Percentiles rank a stretch among this genome's conserved stretches.
Conservation (phyloP, 1,284 basidiomycete species). For the Microbotryum saponariae region DNA sequence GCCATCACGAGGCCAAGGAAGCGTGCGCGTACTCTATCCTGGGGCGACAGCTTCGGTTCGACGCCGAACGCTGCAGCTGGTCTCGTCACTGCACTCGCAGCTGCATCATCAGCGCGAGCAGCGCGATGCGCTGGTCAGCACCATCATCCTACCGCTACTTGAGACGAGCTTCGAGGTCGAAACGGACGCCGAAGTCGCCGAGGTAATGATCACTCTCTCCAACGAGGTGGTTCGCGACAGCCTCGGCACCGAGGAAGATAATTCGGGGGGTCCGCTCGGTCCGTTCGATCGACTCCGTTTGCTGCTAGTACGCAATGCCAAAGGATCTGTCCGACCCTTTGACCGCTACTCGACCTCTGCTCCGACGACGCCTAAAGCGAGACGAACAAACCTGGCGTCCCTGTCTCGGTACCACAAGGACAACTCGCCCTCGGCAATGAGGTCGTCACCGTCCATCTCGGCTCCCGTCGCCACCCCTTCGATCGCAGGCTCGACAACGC, state of each 20-base stretch:
- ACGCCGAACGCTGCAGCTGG: constrained; percentile 40
- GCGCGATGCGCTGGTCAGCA: constrained; percentile 41
- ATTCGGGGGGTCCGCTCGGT: constrained; percentile 10
- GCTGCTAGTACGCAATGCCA: constrained; percentile 40
- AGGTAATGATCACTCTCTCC: constrained; percentile 41
- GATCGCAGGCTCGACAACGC: neutral
- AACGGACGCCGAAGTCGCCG: constrained; percentile 39
- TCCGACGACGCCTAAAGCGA: constrained; percentile 9
- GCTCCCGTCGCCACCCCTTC: neutral
- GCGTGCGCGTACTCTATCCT: constrained; percentile 8
- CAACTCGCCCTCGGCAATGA: constrained; percentile 9
- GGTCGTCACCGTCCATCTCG: constrained; percentile 6
- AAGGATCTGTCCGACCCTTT: constrained; percentile 26
- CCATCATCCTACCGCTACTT: constrained; percentile 44
- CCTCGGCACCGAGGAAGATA: constrained; percentile 38
- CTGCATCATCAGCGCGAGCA: constrained; percentile 43
- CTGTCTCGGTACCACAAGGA: constrained; percentile 19
- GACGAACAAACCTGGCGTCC: constrained; percentile 3
- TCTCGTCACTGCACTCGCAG: constrained; percentile 43
- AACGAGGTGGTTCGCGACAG: constrained; percentile 43
- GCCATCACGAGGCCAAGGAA: constrained; percentile 16
- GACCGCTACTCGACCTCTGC: constrained; percentile 15
- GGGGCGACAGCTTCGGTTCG: constrained; percentile 30
- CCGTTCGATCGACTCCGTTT: constrained; percentile 40
- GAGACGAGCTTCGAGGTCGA: constrained; percentile 42